phyloP scores from a whole-genome alignment of 129 eudicot species.

The Ambrosia artemisiifolia region DNA sequence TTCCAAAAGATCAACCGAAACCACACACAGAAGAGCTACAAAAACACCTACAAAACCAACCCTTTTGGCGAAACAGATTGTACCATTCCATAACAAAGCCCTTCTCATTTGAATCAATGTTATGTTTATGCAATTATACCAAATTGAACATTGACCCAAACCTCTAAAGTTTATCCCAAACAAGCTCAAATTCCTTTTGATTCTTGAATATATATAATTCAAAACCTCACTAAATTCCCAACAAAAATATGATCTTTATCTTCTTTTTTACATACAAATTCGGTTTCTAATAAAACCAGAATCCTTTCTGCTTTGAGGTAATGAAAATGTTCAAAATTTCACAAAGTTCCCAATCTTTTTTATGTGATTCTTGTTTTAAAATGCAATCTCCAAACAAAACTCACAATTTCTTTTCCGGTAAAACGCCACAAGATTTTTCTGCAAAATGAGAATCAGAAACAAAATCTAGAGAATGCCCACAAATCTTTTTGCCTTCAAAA shows the following conservation, averaged over 20 bases:
- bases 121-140: constrained; percentile 5
- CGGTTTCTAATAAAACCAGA: constrained; percentile 21
- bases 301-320: constrained; percentile 8
- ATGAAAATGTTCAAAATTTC: constrained; percentile 4
- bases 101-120: constrained; percentile 34
- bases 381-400: constrained; percentile 15
- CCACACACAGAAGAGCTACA: constrained; percentile 38
- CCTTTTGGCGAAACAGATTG: constrained; percentile 20
- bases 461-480: constrained; percentile 14
- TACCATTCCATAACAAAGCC: constrained; percentile 15
- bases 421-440: constrained; percentile 19
- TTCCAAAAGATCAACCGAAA: constrained; percentile 35
- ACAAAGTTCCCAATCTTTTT: constrained; percentile 15
- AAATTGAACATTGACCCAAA: constrained; percentile 13
- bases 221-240: constrained; percentile 39
- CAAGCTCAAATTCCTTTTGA: constrained; percentile 20
- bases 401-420: constrained; percentile 17
- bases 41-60: constrained; percentile 30
- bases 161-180: constrained; percentile 8
- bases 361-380: constrained; percentile 20
- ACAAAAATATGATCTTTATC: constrained; percentile 15
- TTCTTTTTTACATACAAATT: neutral
- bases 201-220: constrained; percentile 12
- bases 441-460: constrained; percentile 36
- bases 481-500: constrained; percentile 37